Evolutionary conservation across 345 rosid genomes (phyloP).

Genomic region (Boechera stricta): DNA sequence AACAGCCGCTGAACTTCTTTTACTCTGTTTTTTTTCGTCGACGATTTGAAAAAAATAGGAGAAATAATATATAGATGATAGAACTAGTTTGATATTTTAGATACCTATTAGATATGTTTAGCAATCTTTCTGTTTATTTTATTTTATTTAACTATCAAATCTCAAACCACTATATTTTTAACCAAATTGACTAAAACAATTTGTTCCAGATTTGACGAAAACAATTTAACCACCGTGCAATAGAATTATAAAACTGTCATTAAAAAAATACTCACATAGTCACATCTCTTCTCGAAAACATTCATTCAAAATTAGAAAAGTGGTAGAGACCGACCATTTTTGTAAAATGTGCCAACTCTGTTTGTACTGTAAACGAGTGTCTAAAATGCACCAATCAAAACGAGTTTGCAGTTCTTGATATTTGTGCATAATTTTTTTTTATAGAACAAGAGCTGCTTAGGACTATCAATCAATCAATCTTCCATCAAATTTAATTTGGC

Average conservation of each 20-base stretch:
- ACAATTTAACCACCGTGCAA: background rate
- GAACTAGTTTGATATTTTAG: constrained; percentile 21
- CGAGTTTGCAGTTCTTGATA: background rate
- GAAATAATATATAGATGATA: no score
- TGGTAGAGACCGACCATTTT: constrained; percentile 37
- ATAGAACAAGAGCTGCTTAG: background rate
- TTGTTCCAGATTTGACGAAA: background rate
- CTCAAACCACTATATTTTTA: background rate
- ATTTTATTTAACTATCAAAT: background rate
- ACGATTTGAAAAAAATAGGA: no score
- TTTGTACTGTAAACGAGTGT: constrained; percentile 19
- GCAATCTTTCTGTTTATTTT: background rate
- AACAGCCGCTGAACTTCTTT: no score
- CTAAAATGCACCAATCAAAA: constrained; percentile 34
- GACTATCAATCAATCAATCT: background rate
- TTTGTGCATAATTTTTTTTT: background rate
- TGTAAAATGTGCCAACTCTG: constrained; percentile 38
- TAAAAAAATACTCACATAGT: background rate
- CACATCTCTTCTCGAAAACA: constrained; percentile 6
- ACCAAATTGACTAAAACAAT: background rate
- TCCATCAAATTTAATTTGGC: background rate
- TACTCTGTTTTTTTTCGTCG: no score
- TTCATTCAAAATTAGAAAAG: constrained; percentile 3
- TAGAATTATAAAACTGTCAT: background rate
- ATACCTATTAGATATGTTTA: constrained; percentile 1